These are phyloP conservation scores for Orbilia javanica DNA, from an alignment of 2,329 filamentous ascomycete species.

Conservation along the genomic window DNA sequence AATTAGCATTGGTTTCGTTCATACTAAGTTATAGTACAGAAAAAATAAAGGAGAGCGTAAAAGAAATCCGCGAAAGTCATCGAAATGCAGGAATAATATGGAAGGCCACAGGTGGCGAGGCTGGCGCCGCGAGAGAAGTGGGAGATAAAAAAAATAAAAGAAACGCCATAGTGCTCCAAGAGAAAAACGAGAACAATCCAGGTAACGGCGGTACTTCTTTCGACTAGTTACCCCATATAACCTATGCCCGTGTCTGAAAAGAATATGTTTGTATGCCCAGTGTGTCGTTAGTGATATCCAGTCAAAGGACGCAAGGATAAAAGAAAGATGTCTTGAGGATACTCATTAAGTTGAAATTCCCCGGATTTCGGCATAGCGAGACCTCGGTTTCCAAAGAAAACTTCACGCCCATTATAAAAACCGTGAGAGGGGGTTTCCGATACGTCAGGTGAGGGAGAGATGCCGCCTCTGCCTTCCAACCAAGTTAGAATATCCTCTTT, in stretches of 20 bases:
- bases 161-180: constrained; percentile 17
- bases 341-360: constrained; percentile 54
- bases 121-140: no score
- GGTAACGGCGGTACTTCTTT: constrained; percentile 28
- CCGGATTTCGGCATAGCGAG: not conserved
- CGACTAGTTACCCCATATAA: constrained; percentile 15
- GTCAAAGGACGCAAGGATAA: constrained; percentile 50
- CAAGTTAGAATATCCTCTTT: constrained; percentile 59
- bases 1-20: constrained; percentile 16
- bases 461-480: constrained; percentile 52
- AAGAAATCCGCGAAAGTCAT: constrained; percentile 21
- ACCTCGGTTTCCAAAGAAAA: constrained; percentile 4
- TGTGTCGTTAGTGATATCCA: constrained; percentile 57
- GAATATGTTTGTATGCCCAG: constrained; percentile 38
- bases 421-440: constrained; percentile 17
- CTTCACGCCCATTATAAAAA: constrained; percentile 4
- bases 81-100: constrained; percentile 20
- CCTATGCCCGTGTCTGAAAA: constrained; percentile 46
- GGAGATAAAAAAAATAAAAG: no score
- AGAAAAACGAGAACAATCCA: constrained; percentile 21
- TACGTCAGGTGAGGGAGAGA: constrained; percentile 36
- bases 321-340: constrained; percentile 57
- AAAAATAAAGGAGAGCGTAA: not conserved
- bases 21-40: constrained; percentile 41
- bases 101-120: no score